These are phyloP conservation scores for Tremellales sp. DNA, from an alignment of 1,284 basidiomycete genomes.

Conservation along the genomic window DNA sequence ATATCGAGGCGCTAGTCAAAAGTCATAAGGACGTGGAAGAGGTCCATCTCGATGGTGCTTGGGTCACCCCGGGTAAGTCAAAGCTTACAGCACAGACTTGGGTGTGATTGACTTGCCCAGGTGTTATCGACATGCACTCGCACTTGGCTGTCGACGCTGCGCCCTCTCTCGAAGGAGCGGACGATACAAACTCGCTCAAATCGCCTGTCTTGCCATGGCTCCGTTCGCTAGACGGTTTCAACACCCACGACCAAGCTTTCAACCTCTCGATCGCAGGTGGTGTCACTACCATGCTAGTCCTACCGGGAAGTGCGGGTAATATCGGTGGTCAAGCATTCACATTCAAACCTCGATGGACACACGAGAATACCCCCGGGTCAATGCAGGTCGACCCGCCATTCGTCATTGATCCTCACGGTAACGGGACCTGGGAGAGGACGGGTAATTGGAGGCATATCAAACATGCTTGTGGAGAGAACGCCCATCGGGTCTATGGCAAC, in stretches of 20 bases:
- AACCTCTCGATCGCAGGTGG: conserved; percentile 52
- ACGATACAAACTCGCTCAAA: conserved; percentile 49
- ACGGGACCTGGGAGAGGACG: conserved; percentile 39
- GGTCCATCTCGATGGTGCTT: conserved; percentile 49
- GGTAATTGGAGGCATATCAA: conserved; percentile 46
- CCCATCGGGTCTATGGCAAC: conserved; percentile 50
- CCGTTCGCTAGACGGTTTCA: conserved; percentile 53
- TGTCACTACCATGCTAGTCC: conserved; percentile 52
- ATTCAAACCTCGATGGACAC: conserved; percentile 52
- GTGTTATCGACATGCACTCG: conserved; percentile 72
- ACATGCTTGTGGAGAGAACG: conserved; percentile 53
- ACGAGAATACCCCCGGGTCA: conserved; percentile 46
- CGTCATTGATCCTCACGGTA: conserved; percentile 28
- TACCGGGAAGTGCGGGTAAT: conserved; percentile 46
- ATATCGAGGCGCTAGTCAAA: conserved; percentile 1
- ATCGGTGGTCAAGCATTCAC: conserved; percentile 51
- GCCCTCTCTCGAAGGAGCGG: conserved; percentile 56
- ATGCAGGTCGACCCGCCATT: conserved; percentile 50
- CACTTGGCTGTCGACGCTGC: conserved; percentile 67
- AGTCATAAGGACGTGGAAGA: conserved; percentile 26
- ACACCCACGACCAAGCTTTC: conserved; percentile 53
- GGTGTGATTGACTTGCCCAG: conserved; percentile 9
- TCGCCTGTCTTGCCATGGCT: conserved; percentile 51
- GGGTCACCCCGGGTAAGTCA: conserved; percentile 50
- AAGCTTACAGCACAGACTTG: background rate